A percentile compares a stretch with the other conserved stretches of the same genome.
phyloP scores from a whole-genome alignment of 441 rosid genomes.

The Corymbia citriodora region DNA sequence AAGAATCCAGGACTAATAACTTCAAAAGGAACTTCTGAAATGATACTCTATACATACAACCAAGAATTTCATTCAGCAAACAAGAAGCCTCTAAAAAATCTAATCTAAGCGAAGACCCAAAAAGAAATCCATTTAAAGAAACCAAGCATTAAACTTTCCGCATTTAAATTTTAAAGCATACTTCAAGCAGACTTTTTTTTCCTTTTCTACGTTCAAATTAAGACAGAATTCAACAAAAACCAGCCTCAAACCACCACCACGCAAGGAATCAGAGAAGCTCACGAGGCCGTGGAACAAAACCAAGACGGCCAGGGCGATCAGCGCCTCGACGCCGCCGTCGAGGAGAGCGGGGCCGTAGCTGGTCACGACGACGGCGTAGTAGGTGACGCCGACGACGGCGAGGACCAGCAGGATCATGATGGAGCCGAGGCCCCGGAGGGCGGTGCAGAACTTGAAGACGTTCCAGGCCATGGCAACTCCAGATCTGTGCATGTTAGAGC shows the following conservation, averaged over 20 bases:
- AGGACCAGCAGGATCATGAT: constrained; percentile 67
- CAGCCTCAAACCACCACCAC: background rate
- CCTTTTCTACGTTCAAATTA: background rate
- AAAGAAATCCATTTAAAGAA: background rate
- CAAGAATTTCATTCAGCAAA: background rate
- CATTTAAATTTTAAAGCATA: background rate
- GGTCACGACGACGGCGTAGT: constrained; percentile 50
- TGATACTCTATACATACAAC: background rate
- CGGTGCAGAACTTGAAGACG: constrained; percentile 74
- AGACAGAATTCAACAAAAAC: background rate
- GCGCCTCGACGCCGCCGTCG: constrained; percentile 45
- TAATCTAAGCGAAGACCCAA: background rate
- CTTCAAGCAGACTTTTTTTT: background rate
- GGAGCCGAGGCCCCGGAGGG: constrained; percentile 72
- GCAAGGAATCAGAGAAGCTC: constrained; percentile 1
- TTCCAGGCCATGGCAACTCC: constrained; percentile 58
- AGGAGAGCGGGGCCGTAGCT: constrained; percentile 64
- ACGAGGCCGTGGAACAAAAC: constrained; percentile 65
- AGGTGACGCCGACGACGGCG: constrained; percentile 60
- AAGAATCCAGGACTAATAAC: background rate
- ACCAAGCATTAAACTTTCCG: background rate
- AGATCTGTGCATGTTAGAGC: background rate
- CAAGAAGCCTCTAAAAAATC: background rate
- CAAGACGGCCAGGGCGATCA: constrained; percentile 37
- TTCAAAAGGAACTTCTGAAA: background rate